These are phyloP conservation scores for Fusarium udum DNA, from an alignment of 2,329 filamentous ascomycete species.

Conservation along the genomic window DNA sequence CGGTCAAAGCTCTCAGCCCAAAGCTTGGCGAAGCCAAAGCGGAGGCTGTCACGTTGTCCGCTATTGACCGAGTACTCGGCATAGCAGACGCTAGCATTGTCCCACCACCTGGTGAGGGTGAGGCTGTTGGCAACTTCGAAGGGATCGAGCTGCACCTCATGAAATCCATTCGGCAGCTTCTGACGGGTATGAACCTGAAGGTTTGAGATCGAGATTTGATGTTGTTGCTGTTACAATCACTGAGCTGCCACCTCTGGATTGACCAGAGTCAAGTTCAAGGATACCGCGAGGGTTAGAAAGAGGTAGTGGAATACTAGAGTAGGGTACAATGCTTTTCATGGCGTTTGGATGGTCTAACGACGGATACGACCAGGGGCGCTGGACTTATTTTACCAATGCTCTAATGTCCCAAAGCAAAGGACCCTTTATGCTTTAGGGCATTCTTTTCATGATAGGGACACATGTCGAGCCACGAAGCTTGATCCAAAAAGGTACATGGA, in stretches of 20 bases:
- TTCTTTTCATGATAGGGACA: slow-evolving; percentile 15
- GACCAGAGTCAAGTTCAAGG: background rate
- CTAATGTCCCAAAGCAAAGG: slow-evolving; percentile 10
- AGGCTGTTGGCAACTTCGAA: slow-evolving; percentile 49
- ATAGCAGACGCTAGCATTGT: slow-evolving; percentile 57
- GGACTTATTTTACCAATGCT: slow-evolving; percentile 29
- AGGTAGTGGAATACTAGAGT: slow-evolving; percentile 13
- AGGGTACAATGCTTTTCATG: slow-evolving; percentile 31
- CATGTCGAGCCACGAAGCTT: slow-evolving; percentile 15
- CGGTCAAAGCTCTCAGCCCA: slow-evolving; percentile 53
- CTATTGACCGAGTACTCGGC: slow-evolving; percentile 61
- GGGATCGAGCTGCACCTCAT: slow-evolving; percentile 55
- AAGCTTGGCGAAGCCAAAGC: slow-evolving; percentile 54
- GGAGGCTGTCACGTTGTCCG: slow-evolving; percentile 59
- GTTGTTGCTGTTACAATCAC: background rate
- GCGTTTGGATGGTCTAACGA: slow-evolving; percentile 43
- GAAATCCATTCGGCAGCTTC: slow-evolving; percentile 52
- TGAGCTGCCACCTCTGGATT: background rate
- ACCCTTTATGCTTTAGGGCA: background rate
- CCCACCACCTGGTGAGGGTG: slow-evolving; percentile 47
- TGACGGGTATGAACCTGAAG: slow-evolving; percentile 54
- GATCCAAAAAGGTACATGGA: slow-evolving; percentile 24
- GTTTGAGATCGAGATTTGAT: slow-evolving; percentile 32
- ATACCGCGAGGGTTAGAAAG: background rate
- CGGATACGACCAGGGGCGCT: slow-evolving; percentile 37